Conservation (phyloP, 1,139 yeast genomes). For the Blastobotrys malaysiensis region DNA sequence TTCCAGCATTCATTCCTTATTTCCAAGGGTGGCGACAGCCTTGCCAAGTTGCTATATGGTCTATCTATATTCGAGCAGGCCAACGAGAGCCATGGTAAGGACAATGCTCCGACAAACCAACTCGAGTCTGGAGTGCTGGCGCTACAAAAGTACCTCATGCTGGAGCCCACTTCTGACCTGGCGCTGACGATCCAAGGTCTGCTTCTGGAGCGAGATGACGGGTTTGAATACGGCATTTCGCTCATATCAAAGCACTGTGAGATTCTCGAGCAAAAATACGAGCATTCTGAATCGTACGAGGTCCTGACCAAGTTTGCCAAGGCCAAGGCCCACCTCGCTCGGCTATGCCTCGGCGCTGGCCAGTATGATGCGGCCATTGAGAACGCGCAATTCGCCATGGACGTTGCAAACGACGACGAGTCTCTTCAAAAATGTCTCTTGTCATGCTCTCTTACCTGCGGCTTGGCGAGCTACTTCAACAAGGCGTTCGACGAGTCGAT, state of each 20-base stretch:
- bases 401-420: slow-evolving; percentile 33
- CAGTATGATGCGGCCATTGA: slow-evolving; percentile 57
- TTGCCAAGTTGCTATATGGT: slow-evolving; percentile 70
- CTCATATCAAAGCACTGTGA: slow-evolving; percentile 45
- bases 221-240: slow-evolving; percentile 49
- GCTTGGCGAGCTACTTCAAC: slow-evolving; percentile 60
- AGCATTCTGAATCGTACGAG: slow-evolving; percentile 45
- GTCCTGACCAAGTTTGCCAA: slow-evolving; percentile 49
- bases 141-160: slow-evolving; percentile 63
- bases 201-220: slow-evolving; percentile 61
- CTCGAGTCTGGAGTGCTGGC: slow-evolving; percentile 57
- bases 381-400: slow-evolving; percentile 51
- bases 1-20: slow-evolving; percentile 74
- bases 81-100: slow-evolving; percentile 6
- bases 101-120: slow-evolving; percentile 2
- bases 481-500: slow-evolving; percentile 60
- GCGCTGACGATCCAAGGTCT: slow-evolving; percentile 50
- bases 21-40: slow-evolving; percentile 67
- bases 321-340: slow-evolving; percentile 63
- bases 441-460: slow-evolving; percentile 64
- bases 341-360: slow-evolving; percentile 58
- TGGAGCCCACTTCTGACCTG: slow-evolving; percentile 55
- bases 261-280: slow-evolving; percentile 55
- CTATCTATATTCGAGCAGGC: slow-evolving; percentile 43
- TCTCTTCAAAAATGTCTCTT: slow-evolving; percentile 34